A percentile compares a stretch with the other conserved stretches of the same genome.
Conservation (phyloP, 805 yeast genomes). For the Ogataea zsoltii region DNA sequence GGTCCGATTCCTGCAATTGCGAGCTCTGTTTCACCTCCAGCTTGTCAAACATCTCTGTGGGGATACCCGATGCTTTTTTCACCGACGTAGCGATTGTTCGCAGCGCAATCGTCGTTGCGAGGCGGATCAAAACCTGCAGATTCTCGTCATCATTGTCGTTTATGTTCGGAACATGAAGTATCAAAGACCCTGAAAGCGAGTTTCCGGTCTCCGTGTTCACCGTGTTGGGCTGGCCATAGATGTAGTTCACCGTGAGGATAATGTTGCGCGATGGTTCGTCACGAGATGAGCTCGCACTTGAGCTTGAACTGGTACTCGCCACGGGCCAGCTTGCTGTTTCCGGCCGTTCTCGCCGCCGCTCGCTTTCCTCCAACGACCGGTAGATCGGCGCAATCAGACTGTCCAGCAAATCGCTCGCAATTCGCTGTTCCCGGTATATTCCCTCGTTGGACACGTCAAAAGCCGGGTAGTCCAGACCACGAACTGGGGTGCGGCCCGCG, state of each 20-base stretch:
- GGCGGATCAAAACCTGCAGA: slow-evolving; percentile 57
- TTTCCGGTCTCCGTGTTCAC: slow-evolving; percentile 31
- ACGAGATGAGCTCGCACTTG: too few species aligned
- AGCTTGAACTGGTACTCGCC: slow-evolving; percentile 2
- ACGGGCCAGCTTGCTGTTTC: slow-evolving; percentile 2
- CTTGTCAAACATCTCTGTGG: slow-evolving; percentile 51
- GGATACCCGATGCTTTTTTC: slow-evolving; percentile 52
- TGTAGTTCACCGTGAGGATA: slow-evolving; percentile 42
- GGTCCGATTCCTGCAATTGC: slow-evolving; percentile 33
- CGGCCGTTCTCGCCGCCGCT: slow-evolving; percentile 5
- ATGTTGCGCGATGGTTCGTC: slow-evolving; percentile 37
- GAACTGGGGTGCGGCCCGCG: slow-evolving; percentile 6
- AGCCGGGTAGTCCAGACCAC: slow-evolving; percentile 39
- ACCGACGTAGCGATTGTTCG: slow-evolving; percentile 56
- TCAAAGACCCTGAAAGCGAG: slow-evolving; percentile 51
- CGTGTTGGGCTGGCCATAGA: slow-evolving; percentile 30
- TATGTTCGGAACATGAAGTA: slow-evolving; percentile 67
- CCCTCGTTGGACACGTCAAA: slow-evolving; percentile 38
- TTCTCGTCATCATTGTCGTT: slow-evolving; percentile 58
- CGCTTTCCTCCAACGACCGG: slow-evolving; percentile 22
- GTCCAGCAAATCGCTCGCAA: slow-evolving; percentile 24
- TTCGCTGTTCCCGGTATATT: slow-evolving; percentile 27
- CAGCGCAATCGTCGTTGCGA: slow-evolving; percentile 72
- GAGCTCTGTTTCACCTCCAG: slow-evolving; percentile 41
- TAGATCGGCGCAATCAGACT: slow-evolving; percentile 28